Base-by-base conservation (phyloP, 805 yeast genomes). In the Vanderwaltozyma verrucispora region DNA sequence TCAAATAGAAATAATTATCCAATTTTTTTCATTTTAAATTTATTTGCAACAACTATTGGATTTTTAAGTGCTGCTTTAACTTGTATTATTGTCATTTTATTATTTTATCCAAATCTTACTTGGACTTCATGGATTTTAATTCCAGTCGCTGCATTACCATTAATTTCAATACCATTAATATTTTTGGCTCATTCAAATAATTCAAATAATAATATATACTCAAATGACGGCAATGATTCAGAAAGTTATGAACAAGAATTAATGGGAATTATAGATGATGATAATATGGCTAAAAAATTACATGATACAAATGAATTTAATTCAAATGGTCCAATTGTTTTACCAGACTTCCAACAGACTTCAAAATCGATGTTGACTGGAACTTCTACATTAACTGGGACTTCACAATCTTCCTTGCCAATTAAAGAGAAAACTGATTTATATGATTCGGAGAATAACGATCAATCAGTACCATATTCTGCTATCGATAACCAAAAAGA, bases 71-170 rank as follows among this genome's bases (percentile, higher is more conserved):
- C 84, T 9, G 69, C 79, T 1, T 45, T 80, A 29, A 59, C 71
- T 18, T 72, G 80, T 37, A 59, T 82, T 10, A 68, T 77, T 21
- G 63, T 65, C 0, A 67, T 80, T 28, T 49, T 83, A 35, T 60
- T 75, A 13, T 82, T 78, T 54, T 71, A 66, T 47, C 92, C 92
- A 8, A 64, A 77, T 43, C 66, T 79, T 14, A 59, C 67, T 6
- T 82, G 88, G 88, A 68, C 77, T n/a, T 68, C 78, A 8, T 82
- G 89, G 88, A 53, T 78, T 25, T 64, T 79, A 49, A 68, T 81
- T 21, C 86, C 80, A 1, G 71, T 84, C 4, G 80, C 83, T 11
- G 79, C 67, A 0, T 58, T 77, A 37, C 67, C 69, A 38, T 60
- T 82, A 40, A 37, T 75, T 2, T 59, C 76, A 2, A 42, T 78